Base-by-base conservation (phyloP, 306 rosid genomes). In the Gynostemma pentaphyllum region DNA sequence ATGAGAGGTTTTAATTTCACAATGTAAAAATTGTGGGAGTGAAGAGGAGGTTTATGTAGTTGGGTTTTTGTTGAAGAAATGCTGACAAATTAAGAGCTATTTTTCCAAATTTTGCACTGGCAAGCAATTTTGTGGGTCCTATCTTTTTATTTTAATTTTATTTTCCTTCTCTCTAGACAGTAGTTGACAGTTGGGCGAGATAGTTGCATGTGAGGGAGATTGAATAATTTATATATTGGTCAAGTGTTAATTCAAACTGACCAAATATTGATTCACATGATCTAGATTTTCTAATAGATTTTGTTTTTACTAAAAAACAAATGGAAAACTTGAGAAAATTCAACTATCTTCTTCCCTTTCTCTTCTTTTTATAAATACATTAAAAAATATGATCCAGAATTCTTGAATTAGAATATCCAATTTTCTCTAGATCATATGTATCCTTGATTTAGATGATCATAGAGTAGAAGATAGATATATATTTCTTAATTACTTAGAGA, bases 221-320 rank as follows among this genome's bases (percentile, higher is more conserved):
- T 66, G 48, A 70, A 74, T 64, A 56, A 50, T 60, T 26, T 14
- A 60, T 66, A 68, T 45, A 14, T 66, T 29, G 68, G 74, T 53
- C 50, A 70, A 51, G 29, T 45, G 48, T 60, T 60, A 11, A 56
- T 71, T 75, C 82, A 73, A 67, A 71, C 68, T 68, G 40, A 51
- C 80, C 82, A 55, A 78, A 68, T 61, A 78, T 77, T 75, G n/a
- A 7, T 75, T 89, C 85, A 86, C 87, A 73, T 79, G 82, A 62
- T 48, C 42, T 37, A 19, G 21, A 60, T 39, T 19, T 37, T 60
- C 30, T 3, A 60, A 12, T 37, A 60, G 65, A 60, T 60, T 39
- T 60, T 60, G 65, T 27, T 39, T 28, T 22, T 44, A 5, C 65
- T 60, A 60, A 9, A 60, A 21, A 36, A 60, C 65, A 60, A 60